Evolutionary conservation across 257 asterid genomes (phyloP).

Genomic region (Nicotiana otophora): DNA sequence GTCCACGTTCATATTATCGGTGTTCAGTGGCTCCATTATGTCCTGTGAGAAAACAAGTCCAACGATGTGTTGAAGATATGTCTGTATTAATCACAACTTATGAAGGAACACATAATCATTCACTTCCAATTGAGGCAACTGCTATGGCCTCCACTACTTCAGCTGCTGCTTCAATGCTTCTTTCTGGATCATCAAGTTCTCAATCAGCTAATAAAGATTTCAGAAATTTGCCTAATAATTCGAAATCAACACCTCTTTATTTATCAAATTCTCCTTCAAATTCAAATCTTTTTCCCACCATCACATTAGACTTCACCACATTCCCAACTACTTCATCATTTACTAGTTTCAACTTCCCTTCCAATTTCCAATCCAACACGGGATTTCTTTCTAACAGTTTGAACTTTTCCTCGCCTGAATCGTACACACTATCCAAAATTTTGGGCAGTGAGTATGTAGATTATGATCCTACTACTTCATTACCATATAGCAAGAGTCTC

Average conservation of each 20-base stretch:
- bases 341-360: constrained; percentile 32
- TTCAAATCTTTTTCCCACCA: constrained; percentile 51
- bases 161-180: constrained; percentile 93
- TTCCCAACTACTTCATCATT: constrained; percentile 29
- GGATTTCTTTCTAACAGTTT: constrained; percentile 39
- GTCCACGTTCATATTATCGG: constrained; percentile 88
- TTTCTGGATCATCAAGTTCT: constrained; percentile 65
- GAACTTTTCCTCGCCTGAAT: constrained; percentile 37
- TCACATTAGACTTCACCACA: constrained; percentile 78
- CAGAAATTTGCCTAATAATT: constrained; percentile 11
- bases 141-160: constrained; percentile 96
- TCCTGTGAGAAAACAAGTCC: constrained; percentile 92
- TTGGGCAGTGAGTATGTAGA: constrained; percentile 33
- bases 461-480: constrained; percentile 14
- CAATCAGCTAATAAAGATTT: constrained; percentile 18
- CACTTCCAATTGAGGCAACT: constrained; percentile 72
- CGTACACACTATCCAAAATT: constrained; percentile 23
- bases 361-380: constrained; percentile 23
- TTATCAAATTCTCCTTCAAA: constrained; percentile 34
- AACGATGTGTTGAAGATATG: constrained; percentile 66
- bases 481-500: constrained; percentile 18
- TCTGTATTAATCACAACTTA: constrained; percentile 82
- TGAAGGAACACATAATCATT: constrained; percentile 89
- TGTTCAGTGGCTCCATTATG: constrained; percentile 78
- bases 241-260: constrained; percentile 31